Conservation (phyloP, 2,329 filamentous ascomycete species). For the Sporothrix humicola region DNA sequence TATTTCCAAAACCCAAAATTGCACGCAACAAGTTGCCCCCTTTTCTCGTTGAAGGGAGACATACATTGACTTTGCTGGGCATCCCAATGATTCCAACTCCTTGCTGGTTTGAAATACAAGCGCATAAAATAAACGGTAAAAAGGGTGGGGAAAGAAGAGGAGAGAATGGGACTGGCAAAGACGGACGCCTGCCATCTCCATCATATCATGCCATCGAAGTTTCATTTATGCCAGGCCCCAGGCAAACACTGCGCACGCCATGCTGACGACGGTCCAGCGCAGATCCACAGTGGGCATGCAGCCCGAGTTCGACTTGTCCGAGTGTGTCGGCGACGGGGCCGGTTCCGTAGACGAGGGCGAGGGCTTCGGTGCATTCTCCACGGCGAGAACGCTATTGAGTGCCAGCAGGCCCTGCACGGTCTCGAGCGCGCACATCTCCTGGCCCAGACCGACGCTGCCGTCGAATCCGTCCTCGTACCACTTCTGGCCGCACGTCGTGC, state of each 20-base stretch:
- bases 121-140: not conserved
- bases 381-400: slow-evolving; percentile 34
- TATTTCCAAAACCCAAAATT: not conserved
- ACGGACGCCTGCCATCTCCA: too few relatives aligned
- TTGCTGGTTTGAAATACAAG: slow-evolving; percentile 15
- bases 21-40: not conserved
- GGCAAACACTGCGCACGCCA: slow-evolving; percentile 28
- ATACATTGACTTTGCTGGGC: not conserved
- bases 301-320: slow-evolving; percentile 35
- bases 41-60: not conserved
- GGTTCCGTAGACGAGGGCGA: slow-evolving; percentile 18
- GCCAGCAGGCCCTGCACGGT: slow-evolving; percentile 63
- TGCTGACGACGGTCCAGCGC: slow-evolving; percentile 30
- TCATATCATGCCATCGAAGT: too few relatives aligned
- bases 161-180: not conserved
- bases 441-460: slow-evolving; percentile 60
- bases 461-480: slow-evolving; percentile 67
- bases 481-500: slow-evolving; percentile 63
- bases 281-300: slow-evolving; percentile 31
- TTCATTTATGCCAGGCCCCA: slow-evolving; percentile 34
- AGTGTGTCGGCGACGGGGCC: slow-evolving; percentile 27
- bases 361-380: not conserved
- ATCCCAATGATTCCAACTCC: slow-evolving; percentile 25
- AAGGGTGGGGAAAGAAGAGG: not conserved
- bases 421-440: slow-evolving; percentile 70